These are phyloP conservation scores for Nepenthes gracilis DNA, from an alignment of 148 eudicot genomes.

Conservation along the genomic window DNA sequence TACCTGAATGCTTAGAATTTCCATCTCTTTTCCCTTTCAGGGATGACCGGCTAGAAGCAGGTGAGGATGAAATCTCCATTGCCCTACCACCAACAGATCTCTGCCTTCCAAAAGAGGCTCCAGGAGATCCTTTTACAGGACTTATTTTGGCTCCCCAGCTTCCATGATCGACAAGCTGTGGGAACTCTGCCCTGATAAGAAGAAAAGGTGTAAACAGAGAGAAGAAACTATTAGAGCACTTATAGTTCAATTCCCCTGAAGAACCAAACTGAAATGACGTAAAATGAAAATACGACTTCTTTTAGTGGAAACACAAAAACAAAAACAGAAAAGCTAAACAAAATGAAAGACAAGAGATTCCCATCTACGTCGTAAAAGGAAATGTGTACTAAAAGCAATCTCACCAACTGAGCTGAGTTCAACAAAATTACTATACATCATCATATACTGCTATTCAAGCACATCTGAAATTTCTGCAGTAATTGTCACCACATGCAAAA, in stretches of 20 bases:
- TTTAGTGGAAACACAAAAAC: no score
- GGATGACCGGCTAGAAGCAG: conserved; percentile 37
- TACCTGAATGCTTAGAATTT: conserved; percentile 60
- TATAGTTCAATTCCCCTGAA: neutral
- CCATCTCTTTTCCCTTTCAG: conserved; percentile 53
- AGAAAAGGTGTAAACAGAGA: neutral
- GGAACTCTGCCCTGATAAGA: conserved; percentile 50
- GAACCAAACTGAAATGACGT: neutral
- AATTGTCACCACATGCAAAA: no score
- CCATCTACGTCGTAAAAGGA: no score
- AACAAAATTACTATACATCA: no score
- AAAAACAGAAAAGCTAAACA: no score
- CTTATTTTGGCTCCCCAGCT: conserved; percentile 51
- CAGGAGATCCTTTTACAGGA: conserved; percentile 45
- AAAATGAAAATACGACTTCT: no score
- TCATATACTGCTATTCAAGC: no score
- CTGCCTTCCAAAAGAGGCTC: conserved; percentile 37
- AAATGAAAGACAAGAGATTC: no score
- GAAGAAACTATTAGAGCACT: neutral
- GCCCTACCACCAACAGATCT: conserved; percentile 40
- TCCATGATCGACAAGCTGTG: conserved; percentile 59
- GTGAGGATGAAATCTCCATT: conserved; percentile 33
- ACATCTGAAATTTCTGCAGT: no score
- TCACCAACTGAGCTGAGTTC: no score
- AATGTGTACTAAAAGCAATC: no score